Evolutionary conservation across 257 asterid genomes (phyloP).

Genomic region (Solanum dulcamara): DNA sequence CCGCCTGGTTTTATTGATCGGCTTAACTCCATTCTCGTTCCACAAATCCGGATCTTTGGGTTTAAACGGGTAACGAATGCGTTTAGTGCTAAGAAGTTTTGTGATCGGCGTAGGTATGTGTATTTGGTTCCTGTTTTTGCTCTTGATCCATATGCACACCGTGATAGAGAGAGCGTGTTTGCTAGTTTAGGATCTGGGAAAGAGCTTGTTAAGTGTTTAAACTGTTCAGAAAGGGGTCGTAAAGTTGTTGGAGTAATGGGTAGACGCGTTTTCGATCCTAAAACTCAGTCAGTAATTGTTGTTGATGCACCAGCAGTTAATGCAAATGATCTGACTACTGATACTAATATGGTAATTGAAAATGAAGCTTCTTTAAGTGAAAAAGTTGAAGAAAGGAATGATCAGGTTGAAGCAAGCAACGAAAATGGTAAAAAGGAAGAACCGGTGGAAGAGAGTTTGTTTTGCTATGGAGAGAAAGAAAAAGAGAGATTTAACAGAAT

Average conservation of each 20-base stretch:
- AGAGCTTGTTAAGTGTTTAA: slow-evolving; percentile 69
- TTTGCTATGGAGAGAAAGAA: slow-evolving; percentile 52
- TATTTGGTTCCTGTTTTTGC: slow-evolving; percentile 85
- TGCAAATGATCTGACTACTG: neutral
- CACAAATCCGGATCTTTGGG: slow-evolving; percentile 78
- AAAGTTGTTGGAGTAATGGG: slow-evolving; percentile 76
- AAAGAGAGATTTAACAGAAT: slow-evolving; percentile 74
- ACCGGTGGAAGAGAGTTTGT: slow-evolving; percentile 21
- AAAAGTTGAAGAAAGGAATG: slow-evolving; percentile 14
- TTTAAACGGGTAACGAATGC: slow-evolving; percentile 59
- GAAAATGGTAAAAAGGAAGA: neutral
- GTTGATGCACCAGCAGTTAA: neutral
- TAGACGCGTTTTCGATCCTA: slow-evolving; percentile 29
- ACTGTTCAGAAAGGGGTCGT: slow-evolving; percentile 89
- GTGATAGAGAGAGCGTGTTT: slow-evolving; percentile 81
- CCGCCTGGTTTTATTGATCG: slow-evolving; percentile 87
- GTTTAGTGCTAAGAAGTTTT: slow-evolving; percentile 87
- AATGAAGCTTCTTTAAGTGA: slow-evolving; percentile 9
- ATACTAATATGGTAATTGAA: slow-evolving; percentile 4
- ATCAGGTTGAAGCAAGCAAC: slow-evolving; percentile 3
- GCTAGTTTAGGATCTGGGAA: slow-evolving; percentile 68
- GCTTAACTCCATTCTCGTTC: slow-evolving; percentile 41
- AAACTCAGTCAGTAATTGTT: neutral
- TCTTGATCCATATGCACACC: slow-evolving; percentile 69
- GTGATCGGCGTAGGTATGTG: slow-evolving; percentile 86